Evolutionary conservation across 768 basidiomycete genomes (phyloP), one percentile per base, ranked within the genome.

Genomic region (Suillus alpinus): DNA sequence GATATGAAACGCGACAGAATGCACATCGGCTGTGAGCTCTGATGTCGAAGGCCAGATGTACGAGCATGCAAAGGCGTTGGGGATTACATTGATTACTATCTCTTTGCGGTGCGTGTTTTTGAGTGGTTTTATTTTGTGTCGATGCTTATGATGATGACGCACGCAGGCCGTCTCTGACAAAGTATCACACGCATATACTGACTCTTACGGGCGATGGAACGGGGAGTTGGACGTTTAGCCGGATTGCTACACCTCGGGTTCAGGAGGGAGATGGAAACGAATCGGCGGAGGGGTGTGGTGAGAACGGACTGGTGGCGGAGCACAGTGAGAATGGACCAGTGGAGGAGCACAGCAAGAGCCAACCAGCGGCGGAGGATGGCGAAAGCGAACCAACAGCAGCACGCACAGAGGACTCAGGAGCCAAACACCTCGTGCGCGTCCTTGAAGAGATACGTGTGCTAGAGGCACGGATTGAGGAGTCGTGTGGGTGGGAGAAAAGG

Each of bases 41-140:
- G 96, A 98, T 70, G 95, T 98, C 23, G 95, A 98, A 72, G 95
- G 95, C 0, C 80, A 86, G 64, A 95, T 98, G 92, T 98, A 98
- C 76, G 91, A 95, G 71, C 87, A 92, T 64, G 89, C 91, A 32
- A 97, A 97, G 74, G 81, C 86, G 36, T 78, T 92, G 13, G 94
- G 89, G 1, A 94, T 97, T 69, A 95, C 95, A 0, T 81, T 98
- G 51, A 89, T 98, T 60, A 98, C 95, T 4, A 93, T 98, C 56
- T 95, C 95, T 16, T 78, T 94, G 57, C 87, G 90, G 90, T 91
- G 65, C 1, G 82, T 72, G 26, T 7, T 51, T 13, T 39, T 36
- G 23, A 14, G 13, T 44, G 6, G 14, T 29, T 36, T 59, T 26
- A 26, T 26, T 3, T 40, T 37, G 49, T 36, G 13, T 36, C 34